These are phyloP conservation scores for Russula sp. DNA, from an alignment of 768 basidiomycete genomes.

Conservation along the genomic window DNA sequence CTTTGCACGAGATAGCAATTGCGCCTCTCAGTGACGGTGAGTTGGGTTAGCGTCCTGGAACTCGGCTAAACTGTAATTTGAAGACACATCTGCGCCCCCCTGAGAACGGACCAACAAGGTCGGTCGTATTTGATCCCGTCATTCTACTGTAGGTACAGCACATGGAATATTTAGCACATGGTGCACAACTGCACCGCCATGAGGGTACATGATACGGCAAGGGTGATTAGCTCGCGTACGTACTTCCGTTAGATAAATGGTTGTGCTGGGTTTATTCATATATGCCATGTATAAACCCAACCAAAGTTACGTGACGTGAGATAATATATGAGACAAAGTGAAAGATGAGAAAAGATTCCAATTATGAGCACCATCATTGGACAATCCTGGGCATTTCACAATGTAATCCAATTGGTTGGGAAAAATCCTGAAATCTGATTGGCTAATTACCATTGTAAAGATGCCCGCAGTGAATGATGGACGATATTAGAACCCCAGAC, in stretches of 20 bases:
- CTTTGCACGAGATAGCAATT: slow-evolving; percentile 56
- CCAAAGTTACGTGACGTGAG: background rate
- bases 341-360: background rate
- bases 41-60: background rate
- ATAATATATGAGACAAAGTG: background rate
- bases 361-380: too few relatives aligned
- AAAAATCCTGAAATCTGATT: too few relatives aligned
- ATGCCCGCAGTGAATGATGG: too few relatives aligned
- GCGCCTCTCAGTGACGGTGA: slow-evolving; percentile 31
- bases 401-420: too few relatives aligned
- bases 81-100: background rate
- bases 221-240: background rate
- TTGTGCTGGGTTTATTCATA: background rate
- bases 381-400: too few relatives aligned
- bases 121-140: background rate
- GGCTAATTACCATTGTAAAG: too few relatives aligned
- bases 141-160: background rate
- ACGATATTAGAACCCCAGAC: background rate
- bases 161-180: background rate
- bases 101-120: background rate
- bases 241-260: background rate
- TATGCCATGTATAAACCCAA: background rate
- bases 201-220: background rate
- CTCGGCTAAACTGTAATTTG: background rate
- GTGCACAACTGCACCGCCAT: background rate